Conservation (phyloP, 2,329 filamentous ascomycete genomes). For the Pestalotiopsis sp. region DNA sequence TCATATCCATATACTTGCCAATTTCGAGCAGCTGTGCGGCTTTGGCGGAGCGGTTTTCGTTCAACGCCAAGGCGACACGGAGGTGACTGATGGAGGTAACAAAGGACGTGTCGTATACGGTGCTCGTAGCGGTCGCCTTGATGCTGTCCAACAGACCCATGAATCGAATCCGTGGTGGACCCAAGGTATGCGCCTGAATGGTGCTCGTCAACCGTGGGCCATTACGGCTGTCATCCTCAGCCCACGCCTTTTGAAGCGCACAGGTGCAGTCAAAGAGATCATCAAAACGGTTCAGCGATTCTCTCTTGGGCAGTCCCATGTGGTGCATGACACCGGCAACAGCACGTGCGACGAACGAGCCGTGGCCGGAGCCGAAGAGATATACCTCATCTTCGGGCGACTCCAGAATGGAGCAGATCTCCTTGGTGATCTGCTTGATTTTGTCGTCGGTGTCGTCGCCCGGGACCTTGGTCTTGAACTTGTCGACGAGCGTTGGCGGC, state of each 20-base stretch:
- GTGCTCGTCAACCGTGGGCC: slow-evolving; percentile 12
- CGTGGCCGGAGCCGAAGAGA: slow-evolving; percentile 41
- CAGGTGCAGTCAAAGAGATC: slow-evolving; percentile 16
- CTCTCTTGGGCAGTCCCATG: slow-evolving; percentile 23
- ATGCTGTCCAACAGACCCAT: slow-evolving; percentile 39
- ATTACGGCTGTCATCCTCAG: slow-evolving; percentile 15
- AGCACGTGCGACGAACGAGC: slow-evolving; percentile 39
- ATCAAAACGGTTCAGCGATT: slow-evolving; percentile 18
- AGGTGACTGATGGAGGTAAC: slow-evolving; percentile 31
- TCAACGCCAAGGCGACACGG: slow-evolving; percentile 39
- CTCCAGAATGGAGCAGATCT: background rate
- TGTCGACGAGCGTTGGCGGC: background rate
- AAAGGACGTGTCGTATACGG: slow-evolving; percentile 30
- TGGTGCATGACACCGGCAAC: slow-evolving; percentile 40
- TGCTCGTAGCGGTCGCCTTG: slow-evolving; percentile 26
- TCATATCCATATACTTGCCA: slow-evolving; percentile 18
- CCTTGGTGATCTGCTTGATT: background rate
- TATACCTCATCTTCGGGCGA: slow-evolving; percentile 36
- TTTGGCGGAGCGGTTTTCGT: slow-evolving; percentile 34
- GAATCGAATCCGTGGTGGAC: slow-evolving; percentile 36
- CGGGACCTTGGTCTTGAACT: background rate
- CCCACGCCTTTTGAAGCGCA: slow-evolving; percentile 16
- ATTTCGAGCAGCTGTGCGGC: slow-evolving; percentile 23
- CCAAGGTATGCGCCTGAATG: slow-evolving; percentile 12
- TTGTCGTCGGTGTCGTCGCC: slow-evolving; percentile 1